Conservation (phyloP, 1,139 yeast genomes). For the Hyphopichia burtonii region DNA sequence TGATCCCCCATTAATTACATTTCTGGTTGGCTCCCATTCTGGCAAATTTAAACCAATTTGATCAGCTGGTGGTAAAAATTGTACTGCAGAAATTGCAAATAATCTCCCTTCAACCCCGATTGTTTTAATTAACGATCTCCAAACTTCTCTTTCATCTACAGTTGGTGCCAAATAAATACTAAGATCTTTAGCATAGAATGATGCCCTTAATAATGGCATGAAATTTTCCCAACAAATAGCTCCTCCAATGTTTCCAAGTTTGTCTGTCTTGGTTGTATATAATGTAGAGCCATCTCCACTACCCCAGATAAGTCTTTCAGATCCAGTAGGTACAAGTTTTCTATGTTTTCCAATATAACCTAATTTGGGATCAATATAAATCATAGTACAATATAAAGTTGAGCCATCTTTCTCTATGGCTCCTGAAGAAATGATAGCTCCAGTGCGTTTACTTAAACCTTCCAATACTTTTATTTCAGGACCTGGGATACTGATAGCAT, state of each 20-base stretch:
- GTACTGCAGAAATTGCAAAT: constrained; percentile 30
- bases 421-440: constrained; percentile 25
- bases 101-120: constrained; percentile 32
- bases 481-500: constrained; percentile 27
- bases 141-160: constrained; percentile 35
- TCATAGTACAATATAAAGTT: constrained; percentile 33
- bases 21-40: constrained; percentile 17
- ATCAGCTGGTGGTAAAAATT: constrained; percentile 19
- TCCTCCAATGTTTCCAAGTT: constrained; percentile 34
- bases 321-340: constrained; percentile 38
- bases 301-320: constrained; percentile 40
- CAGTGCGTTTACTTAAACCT: constrained; percentile 20
- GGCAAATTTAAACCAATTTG: constrained; percentile 11
- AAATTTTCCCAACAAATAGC: constrained; percentile 44
- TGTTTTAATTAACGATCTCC: constrained; percentile 32
- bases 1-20: constrained; percentile 38
- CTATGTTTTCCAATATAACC: constrained; percentile 39
- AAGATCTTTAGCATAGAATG: constrained; percentile 37
- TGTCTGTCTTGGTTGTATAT: constrained; percentile 22
- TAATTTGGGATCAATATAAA: constrained; percentile 27
- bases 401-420: constrained; percentile 34
- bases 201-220: constrained; percentile 32
- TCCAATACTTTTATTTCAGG: constrained; percentile 24
- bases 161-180: constrained; percentile 41
- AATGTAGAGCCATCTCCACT: constrained; percentile 42